phyloP scores from a whole-genome alignment of 306 rosid species.

The Morella rubra region DNA sequence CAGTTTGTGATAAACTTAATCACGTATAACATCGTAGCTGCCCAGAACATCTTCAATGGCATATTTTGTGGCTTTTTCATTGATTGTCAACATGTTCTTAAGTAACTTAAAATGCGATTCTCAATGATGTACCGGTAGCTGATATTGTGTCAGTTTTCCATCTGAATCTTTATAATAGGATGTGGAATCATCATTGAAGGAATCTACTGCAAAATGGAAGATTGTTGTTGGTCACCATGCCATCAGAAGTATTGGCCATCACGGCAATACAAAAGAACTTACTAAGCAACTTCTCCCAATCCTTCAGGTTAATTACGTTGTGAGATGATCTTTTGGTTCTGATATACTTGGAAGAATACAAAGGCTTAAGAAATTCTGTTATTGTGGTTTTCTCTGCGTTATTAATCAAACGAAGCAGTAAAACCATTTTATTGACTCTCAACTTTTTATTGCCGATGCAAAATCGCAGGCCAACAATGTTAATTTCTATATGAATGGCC shows the following conservation, averaged over 20 bases:
- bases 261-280: constrained; percentile 42
- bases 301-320: constrained; percentile 35
- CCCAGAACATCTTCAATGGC: too few species aligned
- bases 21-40: too few species aligned
- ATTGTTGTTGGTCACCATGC: constrained; percentile 43
- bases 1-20: not conserved
- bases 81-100: too few species aligned
- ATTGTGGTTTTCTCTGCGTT: not conserved
- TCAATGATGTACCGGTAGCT: too few species aligned
- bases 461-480: constrained; percentile 40
- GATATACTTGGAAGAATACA: not conserved
- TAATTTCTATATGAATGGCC: constrained; percentile 59
- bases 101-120: too few species aligned
- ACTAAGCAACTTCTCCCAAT: constrained; percentile 42
- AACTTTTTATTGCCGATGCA: not conserved
- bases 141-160: too few species aligned
- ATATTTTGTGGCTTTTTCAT: too few species aligned
- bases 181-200: constrained; percentile 27
- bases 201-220: constrained; percentile 45
- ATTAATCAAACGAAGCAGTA: not conserved
- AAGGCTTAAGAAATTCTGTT: not conserved
- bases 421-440: not conserved
- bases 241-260: constrained; percentile 42
- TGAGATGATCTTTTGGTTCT: not conserved
- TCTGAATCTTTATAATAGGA: constrained; percentile 18